Evolutionary conservation across 805 yeast species (phyloP).

Genomic region (Candida argentea): DNA sequence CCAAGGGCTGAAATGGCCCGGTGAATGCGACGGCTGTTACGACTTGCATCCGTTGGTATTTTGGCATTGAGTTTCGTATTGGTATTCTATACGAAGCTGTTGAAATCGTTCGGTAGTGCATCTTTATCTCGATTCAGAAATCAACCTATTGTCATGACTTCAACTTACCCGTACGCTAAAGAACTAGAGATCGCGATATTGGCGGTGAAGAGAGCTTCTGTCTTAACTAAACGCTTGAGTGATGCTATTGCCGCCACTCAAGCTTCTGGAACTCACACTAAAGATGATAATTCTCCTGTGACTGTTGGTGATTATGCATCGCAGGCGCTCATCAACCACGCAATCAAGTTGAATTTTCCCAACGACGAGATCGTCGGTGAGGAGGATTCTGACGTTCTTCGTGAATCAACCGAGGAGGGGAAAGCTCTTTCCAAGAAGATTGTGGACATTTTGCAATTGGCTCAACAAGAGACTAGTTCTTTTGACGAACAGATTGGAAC

Average conservation of each 20-base stretch:
- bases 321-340: slow-evolving; percentile 84
- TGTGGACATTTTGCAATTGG: slow-evolving; percentile 45
- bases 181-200: slow-evolving; percentile 76
- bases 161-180: slow-evolving; percentile 34
- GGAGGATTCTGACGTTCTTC: slow-evolving; percentile 70
- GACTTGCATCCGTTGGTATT: neutral
- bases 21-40: neutral
- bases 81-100: slow-evolving; percentile 1
- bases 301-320: slow-evolving; percentile 96
- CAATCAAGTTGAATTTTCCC: slow-evolving; percentile 73
- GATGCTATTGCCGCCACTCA: slow-evolving; percentile 40
- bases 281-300: slow-evolving; percentile 88
- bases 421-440: slow-evolving; percentile 42
- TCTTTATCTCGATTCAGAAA: neutral
- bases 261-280: slow-evolving; percentile 54
- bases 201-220: slow-evolving; percentile 84
- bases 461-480: slow-evolving; percentile 35
- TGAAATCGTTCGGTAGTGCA: slow-evolving; percentile 1
- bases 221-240: slow-evolving; percentile 57
- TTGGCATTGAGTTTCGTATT: neutral
- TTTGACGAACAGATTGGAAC: slow-evolving; percentile 26
- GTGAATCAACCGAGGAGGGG: slow-evolving; percentile 30
- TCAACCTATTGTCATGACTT: slow-evolving; percentile 4
- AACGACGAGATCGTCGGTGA: slow-evolving; percentile 86
- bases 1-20: neutral